A percentile compares a stretch with the other conserved stretches of the same genome.
Conservation (phyloP, 2,329 filamentous ascomycete genomes). For the Colletotrichum aenigma region DNA sequence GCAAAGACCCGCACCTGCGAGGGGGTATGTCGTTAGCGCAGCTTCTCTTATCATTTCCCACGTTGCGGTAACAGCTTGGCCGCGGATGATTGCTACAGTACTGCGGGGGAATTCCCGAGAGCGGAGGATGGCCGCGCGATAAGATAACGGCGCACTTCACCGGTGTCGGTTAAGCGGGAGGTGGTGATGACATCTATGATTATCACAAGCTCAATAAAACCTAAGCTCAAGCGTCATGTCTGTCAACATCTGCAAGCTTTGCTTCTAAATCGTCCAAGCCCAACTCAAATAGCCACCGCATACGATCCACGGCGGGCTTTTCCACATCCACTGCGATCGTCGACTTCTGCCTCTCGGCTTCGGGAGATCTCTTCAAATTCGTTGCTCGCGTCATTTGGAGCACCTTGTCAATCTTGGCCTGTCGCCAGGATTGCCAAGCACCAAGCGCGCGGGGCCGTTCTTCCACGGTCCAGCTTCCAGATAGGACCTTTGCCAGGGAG, state of each 20-base stretch:
- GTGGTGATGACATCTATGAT: background rate
- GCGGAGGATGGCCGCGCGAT: background rate
- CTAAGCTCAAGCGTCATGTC: background rate
- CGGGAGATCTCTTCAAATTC: background rate
- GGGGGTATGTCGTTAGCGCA: background rate
- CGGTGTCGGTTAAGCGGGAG: background rate
- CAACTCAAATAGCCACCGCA: background rate
- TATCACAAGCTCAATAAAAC: background rate
- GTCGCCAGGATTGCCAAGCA: background rate
- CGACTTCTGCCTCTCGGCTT: background rate
- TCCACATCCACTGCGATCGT: background rate
- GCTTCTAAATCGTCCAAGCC: background rate
- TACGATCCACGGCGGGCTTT: background rate
- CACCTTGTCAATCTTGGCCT: background rate
- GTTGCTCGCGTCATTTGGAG: background rate
- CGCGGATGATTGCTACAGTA: background rate
- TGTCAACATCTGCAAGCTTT: background rate
- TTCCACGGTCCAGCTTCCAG: background rate
- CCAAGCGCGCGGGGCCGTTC: background rate
- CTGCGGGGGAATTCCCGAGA: background rate
- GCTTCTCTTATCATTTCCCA: background rate
- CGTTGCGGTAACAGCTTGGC: background rate
- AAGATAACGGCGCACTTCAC: background rate
- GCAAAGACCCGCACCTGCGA: background rate
- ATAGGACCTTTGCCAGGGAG: background rate